Base-by-base conservation (phyloP, 352 stramenopile species). In the Pythium sukuiense region DNA sequence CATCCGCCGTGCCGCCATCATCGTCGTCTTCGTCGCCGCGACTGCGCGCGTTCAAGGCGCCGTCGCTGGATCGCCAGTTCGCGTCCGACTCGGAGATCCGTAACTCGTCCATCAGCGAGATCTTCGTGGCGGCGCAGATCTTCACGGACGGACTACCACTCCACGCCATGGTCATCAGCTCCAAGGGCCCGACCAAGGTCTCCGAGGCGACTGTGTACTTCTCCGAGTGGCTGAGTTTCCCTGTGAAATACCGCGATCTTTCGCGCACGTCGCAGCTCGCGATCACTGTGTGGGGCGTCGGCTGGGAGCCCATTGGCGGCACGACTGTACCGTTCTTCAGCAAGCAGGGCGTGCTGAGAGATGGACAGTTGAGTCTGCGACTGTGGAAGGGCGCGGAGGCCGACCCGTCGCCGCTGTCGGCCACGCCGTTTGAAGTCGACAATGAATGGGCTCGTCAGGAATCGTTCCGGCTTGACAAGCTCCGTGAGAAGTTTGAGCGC, bases 261-360 rank as follows among this genome's bases (percentile, higher is more conserved):
- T 92, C 88, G 41, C 84, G 87, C 58, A 90, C 96, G 67, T 88
- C 89, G 49, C 74, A 90, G 56, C 71, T 97, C 46, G 82, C 85
- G 33, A 77, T 97, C 54, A 94, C 88, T 37, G 81, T 97, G 37
- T 95, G 87, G 89, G 85, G 86, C 30, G 88, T 92, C 29, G 85
- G 82, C 55, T 89, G 89, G 71, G 77, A 89, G 45, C 78, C 88
- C 11, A 79, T 97, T 29, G 91, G 88, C 26, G 85, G 87, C 61
- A 92, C 90, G 50, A 96, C 85, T 18, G 81, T 97, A 64, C 77
- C 80, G 39, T 86, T 98, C 69, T 98, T 98, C 70, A 86, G 85
- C 52, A 89, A 85, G 56, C 77, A 95, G 26, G 91, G 92, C 54
- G 76, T 91, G 30, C 71, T 97, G 46, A 81, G 81, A 16, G 87